These are phyloP conservation scores for Prosopis cineraria DNA, from an alignment of 306 rosid genomes.

Conservation along the genomic window DNA sequence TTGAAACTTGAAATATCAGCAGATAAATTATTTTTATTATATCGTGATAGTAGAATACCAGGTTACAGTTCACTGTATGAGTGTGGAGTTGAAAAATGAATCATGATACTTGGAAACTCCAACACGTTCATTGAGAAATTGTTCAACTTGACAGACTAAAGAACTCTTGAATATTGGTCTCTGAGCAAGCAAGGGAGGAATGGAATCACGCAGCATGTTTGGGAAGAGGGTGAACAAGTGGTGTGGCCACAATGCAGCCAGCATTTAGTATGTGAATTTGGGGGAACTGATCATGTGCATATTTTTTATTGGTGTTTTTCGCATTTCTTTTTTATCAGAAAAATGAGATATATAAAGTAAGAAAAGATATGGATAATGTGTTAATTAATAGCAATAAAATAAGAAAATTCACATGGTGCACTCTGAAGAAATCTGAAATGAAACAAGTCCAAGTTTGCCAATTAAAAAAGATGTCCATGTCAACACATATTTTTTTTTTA, in stretches of 20 bases:
- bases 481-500: too few species aligned
- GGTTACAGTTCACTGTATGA: background rate
- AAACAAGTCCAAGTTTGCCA: too few species aligned
- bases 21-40: too few species aligned
- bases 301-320: background rate
- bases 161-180: background rate
- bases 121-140: background rate
- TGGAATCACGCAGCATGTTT: background rate
- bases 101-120: background rate
- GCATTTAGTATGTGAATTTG: too few species aligned
- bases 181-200: background rate
- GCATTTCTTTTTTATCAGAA: background rate
- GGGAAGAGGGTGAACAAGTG: background rate
- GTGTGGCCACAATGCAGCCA: constrained; percentile 28
- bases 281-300: background rate
- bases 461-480: too few species aligned
- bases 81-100: background rate
- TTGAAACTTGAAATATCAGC: background rate
- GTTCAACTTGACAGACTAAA: background rate
- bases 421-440: too few species aligned
- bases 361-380: background rate
- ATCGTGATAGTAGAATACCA: too few species aligned
- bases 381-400: background rate
- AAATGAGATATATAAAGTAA: background rate
- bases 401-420: too few species aligned